Conservation (phyloP, 2,329 filamentous ascomycete genomes). For the Colletotrichum destructivum region DNA sequence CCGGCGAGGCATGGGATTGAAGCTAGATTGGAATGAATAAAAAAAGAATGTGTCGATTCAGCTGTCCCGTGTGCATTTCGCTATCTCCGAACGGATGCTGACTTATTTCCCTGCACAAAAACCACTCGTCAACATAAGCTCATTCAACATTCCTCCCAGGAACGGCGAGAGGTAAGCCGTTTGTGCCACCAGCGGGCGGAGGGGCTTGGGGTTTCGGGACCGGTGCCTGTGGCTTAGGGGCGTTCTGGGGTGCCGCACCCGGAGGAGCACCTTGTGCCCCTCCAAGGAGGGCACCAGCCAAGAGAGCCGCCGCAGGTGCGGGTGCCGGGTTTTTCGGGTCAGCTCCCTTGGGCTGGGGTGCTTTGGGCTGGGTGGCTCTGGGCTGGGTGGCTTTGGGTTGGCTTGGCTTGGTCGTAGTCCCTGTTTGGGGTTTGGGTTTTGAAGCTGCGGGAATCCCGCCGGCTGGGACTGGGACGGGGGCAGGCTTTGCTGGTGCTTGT, state of each 20-base stretch:
- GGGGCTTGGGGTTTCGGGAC: neutral
- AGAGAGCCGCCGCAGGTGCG: constrained; percentile 21
- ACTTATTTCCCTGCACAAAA: constrained; percentile 28
- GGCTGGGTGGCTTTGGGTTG: too few relatives aligned
- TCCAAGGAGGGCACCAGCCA: constrained; percentile 24
- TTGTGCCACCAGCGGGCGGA: neutral
- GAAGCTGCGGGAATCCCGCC: constrained; percentile 7
- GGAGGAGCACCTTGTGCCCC: constrained; percentile 10
- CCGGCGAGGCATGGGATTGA: neutral
- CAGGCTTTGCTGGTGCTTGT: constrained; percentile 12
- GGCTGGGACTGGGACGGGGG: constrained; percentile 14
- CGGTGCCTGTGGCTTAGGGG: constrained; percentile 10
- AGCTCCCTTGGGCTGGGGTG: neutral
- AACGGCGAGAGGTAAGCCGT: constrained; percentile 23
- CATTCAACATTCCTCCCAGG: constrained; percentile 19
- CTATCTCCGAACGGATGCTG: constrained; percentile 8
- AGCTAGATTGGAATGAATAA: neutral
- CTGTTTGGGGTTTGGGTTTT: constrained; percentile 4
- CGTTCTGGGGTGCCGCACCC: neutral
- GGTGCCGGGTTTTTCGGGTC: constrained; percentile 15
- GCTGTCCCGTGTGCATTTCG: constrained; percentile 5
- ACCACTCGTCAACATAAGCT: constrained; percentile 34
- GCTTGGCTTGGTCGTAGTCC: too few relatives aligned
- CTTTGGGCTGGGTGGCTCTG: too few relatives aligned
- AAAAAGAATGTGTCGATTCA: constrained; percentile 15